These are phyloP conservation scores for Penicillium sp. DNA, from an alignment of 2,329 filamentous ascomycete species.

Conservation along the genomic window DNA sequence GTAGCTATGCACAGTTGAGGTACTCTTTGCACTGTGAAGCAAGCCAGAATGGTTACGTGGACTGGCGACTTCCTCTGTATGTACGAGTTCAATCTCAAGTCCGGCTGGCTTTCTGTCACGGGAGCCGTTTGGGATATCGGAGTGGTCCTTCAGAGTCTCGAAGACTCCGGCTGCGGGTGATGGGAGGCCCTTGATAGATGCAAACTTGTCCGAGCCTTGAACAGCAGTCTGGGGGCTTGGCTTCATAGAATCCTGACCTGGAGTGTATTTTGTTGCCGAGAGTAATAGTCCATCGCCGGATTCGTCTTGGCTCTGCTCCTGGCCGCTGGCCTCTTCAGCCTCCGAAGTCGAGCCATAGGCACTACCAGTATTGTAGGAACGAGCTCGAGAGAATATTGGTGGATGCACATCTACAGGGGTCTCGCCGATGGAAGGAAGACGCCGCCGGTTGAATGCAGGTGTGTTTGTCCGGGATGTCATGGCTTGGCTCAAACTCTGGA, in stretches of 20 bases:
- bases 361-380: conserved; percentile 42
- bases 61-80: conserved; percentile 52
- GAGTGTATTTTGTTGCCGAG: conserved; percentile 48
- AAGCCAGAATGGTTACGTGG: conserved; percentile 54
- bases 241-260: conserved; percentile 37
- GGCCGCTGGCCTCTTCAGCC: conserved; percentile 30
- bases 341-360: conserved; percentile 52
- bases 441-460: conserved; percentile 60
- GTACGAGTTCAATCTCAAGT: conserved; percentile 62
- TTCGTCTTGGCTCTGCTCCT: conserved; percentile 31
- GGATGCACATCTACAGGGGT: conserved; percentile 55
- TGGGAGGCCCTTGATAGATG: conserved; percentile 59
- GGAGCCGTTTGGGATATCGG: conserved; percentile 59
- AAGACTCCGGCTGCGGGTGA: conserved; percentile 68
- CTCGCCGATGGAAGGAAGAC: conserved; percentile 78
- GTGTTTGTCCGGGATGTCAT: conserved; percentile 65
- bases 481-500: conserved; percentile 68
- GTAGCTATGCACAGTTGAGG: conserved; percentile 47
- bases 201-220: conserved; percentile 65
- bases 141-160: conserved; percentile 60
- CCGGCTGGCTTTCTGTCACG: conserved; percentile 76
- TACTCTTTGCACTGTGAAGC: conserved; percentile 47
- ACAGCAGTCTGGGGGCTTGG: conserved; percentile 62
- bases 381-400: conserved; percentile 41
- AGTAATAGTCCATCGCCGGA: conserved; percentile 41